These are phyloP conservation scores for Graphilbum ipis-grandicollis DNA, from an alignment of 2,329 filamentous ascomycete genomes.

Conservation along the genomic window DNA sequence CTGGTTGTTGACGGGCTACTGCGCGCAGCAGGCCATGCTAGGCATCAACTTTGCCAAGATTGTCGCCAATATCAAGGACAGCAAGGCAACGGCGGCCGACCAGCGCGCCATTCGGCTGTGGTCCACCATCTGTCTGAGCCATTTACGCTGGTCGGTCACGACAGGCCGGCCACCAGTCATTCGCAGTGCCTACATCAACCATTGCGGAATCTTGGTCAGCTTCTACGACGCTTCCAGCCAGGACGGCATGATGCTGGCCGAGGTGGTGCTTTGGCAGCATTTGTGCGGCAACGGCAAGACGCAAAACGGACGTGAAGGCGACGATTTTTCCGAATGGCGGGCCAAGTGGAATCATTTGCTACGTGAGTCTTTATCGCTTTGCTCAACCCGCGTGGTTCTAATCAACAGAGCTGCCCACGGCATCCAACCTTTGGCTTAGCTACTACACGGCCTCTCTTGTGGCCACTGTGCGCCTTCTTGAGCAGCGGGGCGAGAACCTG, in stretches of 20 bases:
- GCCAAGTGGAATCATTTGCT: background rate
- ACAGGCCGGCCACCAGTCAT: background rate
- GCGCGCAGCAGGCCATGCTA: conserved; percentile 1
- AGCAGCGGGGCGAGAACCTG: background rate
- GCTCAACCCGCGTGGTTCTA: too few relatives aligned
- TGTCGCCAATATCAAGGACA: background rate
- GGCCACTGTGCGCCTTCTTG: background rate
- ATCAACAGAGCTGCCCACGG: background rate
- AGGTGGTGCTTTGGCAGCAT: background rate
- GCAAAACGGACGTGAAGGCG: background rate
- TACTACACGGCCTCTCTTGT: background rate
- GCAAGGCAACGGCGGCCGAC: background rate
- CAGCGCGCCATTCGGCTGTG: background rate
- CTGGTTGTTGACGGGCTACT: conserved; percentile 7
- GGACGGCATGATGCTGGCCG: background rate
- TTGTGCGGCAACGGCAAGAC: too few relatives aligned
- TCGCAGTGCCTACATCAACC: background rate
- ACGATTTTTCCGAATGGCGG: background rate
- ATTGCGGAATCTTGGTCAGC: background rate
- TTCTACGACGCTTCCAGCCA: background rate
- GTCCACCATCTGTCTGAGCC: background rate
- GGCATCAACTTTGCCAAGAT: background rate
- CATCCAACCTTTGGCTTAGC: background rate
- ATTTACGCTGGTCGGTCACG: background rate
- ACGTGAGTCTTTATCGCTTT: background rate